Evolutionary conservation across 78 protist genomes (phyloP).

Genomic region (Cavenderia fasciculata): DNA sequence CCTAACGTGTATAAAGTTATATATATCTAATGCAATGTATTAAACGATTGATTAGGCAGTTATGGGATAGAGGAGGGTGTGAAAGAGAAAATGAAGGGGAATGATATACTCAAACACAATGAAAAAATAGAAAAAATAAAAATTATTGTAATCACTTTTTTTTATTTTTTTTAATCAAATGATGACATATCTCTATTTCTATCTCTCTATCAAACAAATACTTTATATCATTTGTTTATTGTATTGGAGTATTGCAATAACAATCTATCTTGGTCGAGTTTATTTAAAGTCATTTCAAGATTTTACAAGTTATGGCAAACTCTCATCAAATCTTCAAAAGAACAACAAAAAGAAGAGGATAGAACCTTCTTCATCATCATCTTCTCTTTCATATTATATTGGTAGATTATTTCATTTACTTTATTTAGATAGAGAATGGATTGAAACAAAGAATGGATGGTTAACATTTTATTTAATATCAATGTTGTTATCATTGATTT

Average conservation of each 20-base stretch:
- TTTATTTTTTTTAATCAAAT: too few species aligned
- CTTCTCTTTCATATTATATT: background rate
- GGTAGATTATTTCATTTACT: background rate
- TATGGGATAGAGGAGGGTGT: too few species aligned
- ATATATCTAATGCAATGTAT: too few species aligned
- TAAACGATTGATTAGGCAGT: too few species aligned
- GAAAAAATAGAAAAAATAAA: too few species aligned
- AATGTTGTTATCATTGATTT: constrained; percentile 1
- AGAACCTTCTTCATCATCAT: background rate
- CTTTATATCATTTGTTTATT: background rate
- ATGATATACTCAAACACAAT: too few species aligned
- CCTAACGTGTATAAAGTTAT: too few species aligned
- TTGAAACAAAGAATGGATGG: constrained; percentile 21
- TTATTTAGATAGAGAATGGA: background rate
- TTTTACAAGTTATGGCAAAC: constrained; percentile 24
- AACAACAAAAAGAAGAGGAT: background rate
- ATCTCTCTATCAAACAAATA: background rate
- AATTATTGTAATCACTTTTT: too few species aligned
- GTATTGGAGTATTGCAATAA: background rate
- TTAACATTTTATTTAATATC: background rate
- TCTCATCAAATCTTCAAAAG: background rate
- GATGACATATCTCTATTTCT: too few species aligned
- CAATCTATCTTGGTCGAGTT: background rate
- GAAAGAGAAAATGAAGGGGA: too few species aligned
- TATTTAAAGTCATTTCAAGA: background rate